Evolutionary conservation across 2,329 filamentous ascomycete species (phyloP).

Genomic region (Microsporum ferrugineum): DNA sequence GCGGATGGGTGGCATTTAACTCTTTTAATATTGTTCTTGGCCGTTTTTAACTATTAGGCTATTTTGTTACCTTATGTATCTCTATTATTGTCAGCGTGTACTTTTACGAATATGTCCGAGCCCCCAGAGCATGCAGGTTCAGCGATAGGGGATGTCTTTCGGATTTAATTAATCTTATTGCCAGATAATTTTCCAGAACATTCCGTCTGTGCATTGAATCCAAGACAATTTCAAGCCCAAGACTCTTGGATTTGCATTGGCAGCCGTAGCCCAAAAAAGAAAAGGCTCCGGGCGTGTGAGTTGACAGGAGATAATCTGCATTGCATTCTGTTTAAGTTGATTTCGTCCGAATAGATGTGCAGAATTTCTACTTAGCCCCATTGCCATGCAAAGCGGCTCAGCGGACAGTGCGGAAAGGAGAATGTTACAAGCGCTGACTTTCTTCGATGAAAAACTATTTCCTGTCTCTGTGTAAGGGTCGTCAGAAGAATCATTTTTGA

Average conservation of each 20-base stretch:
- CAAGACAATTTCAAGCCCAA: neutral
- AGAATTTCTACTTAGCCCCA: neutral
- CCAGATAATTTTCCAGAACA: neutral
- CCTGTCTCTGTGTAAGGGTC: too few relatives aligned
- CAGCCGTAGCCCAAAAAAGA: neutral
- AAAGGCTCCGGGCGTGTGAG: neutral
- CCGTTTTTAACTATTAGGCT: neutral
- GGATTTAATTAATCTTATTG: neutral
- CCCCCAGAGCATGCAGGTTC: neutral
- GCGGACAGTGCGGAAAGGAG: neutral
- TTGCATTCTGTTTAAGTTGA: neutral
- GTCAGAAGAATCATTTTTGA: too few relatives aligned
- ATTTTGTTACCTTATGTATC: neutral
- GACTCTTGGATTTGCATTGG: neutral
- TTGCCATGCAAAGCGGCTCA: neutral
- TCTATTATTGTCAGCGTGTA: neutral
- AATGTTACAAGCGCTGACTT: too few relatives aligned
- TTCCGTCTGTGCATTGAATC: neutral
- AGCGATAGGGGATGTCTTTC: neutral
- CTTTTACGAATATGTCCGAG: neutral
- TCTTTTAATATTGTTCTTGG: conserved; percentile 2
- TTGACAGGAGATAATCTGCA: neutral
- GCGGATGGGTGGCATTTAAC: conserved; percentile 27
- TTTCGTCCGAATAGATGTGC: neutral
- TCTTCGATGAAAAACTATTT: too few relatives aligned